A percentile compares a stretch with the other conserved stretches of the same genome.
Evolutionary conservation across 805 yeast genomes (phyloP).

Genomic region (Kuraishia floccosa): DNA sequence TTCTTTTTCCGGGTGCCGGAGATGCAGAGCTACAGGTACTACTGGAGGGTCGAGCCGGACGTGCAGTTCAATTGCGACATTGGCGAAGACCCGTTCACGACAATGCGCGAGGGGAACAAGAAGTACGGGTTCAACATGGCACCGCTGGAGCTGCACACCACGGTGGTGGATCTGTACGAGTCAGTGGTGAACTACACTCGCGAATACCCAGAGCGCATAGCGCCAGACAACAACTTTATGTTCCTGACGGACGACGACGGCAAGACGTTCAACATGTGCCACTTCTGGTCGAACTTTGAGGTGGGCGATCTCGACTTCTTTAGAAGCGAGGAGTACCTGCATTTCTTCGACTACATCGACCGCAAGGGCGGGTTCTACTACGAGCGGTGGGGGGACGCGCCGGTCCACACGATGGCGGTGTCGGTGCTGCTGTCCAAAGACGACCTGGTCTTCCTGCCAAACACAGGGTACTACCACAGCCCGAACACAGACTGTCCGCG

Average conservation of each 20-base stretch:
- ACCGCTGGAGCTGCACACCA: slow-evolving; percentile 39
- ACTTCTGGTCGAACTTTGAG: slow-evolving; percentile 59
- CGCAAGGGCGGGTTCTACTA: slow-evolving; percentile 55
- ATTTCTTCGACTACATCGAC: slow-evolving; percentile 48
- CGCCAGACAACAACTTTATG: slow-evolving; percentile 32
- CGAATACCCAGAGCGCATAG: slow-evolving; percentile 30
- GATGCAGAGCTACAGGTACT: slow-evolving; percentile 36
- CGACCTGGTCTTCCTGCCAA: slow-evolving; percentile 25
- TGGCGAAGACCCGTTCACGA: slow-evolving; percentile 39
- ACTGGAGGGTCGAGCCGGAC: slow-evolving; percentile 53
- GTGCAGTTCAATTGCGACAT: slow-evolving; percentile 46
- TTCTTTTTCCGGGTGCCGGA: slow-evolving; percentile 36
- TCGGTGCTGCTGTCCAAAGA: slow-evolving; percentile 15
- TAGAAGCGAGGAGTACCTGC: slow-evolving; percentile 39
- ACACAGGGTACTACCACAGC: slow-evolving; percentile 42
- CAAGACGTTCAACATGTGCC: slow-evolving; percentile 39
- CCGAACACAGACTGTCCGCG: slow-evolving; percentile 57
- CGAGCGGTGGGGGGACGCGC: slow-evolving; percentile 50
- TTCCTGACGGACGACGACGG: slow-evolving; percentile 37
- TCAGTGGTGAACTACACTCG: slow-evolving; percentile 33
- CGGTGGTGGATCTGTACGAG: slow-evolving; percentile 40
- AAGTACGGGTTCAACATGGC: slow-evolving; percentile 40
- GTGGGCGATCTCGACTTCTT: slow-evolving; percentile 49
- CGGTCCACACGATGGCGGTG: slow-evolving; percentile 19
- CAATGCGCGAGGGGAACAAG: slow-evolving; percentile 28